These are phyloP conservation scores for Colletotrichum acutatum DNA, from an alignment of 2,329 filamentous ascomycete species.

Conservation along the genomic window DNA sequence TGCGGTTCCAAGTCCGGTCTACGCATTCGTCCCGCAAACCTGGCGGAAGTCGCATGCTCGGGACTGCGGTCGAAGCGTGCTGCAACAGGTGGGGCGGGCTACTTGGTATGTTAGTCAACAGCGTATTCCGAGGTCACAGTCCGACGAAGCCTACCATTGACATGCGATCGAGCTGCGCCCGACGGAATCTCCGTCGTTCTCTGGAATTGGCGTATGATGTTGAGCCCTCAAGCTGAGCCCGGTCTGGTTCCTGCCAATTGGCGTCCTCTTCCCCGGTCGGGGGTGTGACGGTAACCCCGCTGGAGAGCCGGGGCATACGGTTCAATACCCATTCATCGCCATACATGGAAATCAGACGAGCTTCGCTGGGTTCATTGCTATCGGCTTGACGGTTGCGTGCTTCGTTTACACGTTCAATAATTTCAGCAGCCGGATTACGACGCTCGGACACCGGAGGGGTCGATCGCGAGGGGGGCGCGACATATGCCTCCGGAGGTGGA, in stretches of 20 bases:
- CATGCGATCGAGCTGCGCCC: slow-evolving; percentile 24
- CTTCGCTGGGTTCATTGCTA: not conserved
- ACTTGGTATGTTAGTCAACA: not conserved
- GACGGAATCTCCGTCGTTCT: slow-evolving; percentile 8
- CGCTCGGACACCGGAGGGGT: slow-evolving; percentile 18
- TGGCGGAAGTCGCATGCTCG: slow-evolving; percentile 19
- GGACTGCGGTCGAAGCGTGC: slow-evolving; percentile 37
- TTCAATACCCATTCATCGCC: slow-evolving; percentile 29
- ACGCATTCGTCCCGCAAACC: slow-evolving; percentile 2
- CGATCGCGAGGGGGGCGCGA: slow-evolving; percentile 15
- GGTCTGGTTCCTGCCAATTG: slow-evolving; percentile 14
- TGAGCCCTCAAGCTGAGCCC: not conserved
- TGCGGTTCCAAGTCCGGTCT: not conserved
- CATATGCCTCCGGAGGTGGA: slow-evolving; percentile 35
- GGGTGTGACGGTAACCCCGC: slow-evolving; percentile 2
- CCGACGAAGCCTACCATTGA: slow-evolving; percentile 18
- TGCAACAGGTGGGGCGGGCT: slow-evolving; percentile 34
- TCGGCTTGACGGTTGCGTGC: not conserved
- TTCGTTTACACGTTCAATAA: not conserved
- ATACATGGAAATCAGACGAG: slow-evolving; percentile 23
- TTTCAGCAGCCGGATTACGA: slow-evolving; percentile 7
- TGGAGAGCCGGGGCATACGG: not conserved
- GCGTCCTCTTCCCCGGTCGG: slow-evolving; percentile 10
- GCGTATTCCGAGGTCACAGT: not conserved
- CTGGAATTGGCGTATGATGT: not conserved